Evolutionary conservation across 2,329 filamentous ascomycete species (phyloP), one percentile per base, ranked within the genome.

Genomic region (Xylariaceae sp.): DNA sequence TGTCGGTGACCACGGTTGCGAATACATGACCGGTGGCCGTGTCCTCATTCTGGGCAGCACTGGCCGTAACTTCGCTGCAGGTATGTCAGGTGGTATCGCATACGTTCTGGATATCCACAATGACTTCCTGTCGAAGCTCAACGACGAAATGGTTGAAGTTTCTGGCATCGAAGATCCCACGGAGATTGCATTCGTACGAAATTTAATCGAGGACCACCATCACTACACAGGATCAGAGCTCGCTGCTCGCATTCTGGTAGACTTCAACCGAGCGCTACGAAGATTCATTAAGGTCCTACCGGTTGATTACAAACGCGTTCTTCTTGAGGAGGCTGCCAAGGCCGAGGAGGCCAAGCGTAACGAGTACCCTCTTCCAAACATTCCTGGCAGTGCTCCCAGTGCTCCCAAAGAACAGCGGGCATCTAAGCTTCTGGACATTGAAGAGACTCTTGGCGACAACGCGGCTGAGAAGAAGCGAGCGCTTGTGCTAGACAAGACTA

Each of bases 1-100:
- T 74, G 83, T 95, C 62, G 92, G 92, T 79, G 92, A 97, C 72
- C 92, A 97, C 71, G 89, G 90, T 60, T 96, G 91, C 70, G 92
- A 97, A 79, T 97, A 97, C 81, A 97, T 97, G 92, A 96, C 92
- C 67, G 92, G 92, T 70, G 92, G 92, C 69, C 89, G 91, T 68
- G 80, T 96, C 49, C 77, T 97, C 61, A 81, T 95, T 67, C 81
- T 97, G 47, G 92, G 92, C 55, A 84, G 83, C 66, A 96, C 91
- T 68, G 92, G 92, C 45, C 91, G 92, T 65, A 97, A 97, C 79
- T 97, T 97, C 68, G 92, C 91, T 65, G 92, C 92, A 58, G 92
- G 92, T 79, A 97, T 97, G 92, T 96, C 91, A 67, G 92, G 92
- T 69, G 92, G 92, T 79, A 96, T 97, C 67, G 91, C 91, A 19